phyloP scores from a whole-genome alignment of 2,329 filamentous ascomycete genomes.

The Colletotrichum eremochloae region DNA sequence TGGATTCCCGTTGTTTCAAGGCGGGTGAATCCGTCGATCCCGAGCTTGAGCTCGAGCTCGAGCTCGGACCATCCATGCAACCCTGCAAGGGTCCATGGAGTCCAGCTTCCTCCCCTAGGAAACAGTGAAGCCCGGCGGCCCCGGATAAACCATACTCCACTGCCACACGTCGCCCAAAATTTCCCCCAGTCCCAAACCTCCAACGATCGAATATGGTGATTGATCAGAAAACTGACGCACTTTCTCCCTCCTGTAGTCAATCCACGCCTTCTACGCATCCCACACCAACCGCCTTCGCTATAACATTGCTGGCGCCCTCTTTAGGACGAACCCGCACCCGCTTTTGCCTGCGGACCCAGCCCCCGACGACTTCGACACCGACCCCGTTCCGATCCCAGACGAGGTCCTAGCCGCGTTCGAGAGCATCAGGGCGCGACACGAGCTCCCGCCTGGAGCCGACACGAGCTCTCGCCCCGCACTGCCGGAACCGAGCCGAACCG shows the following conservation, averaged over 20 bases:
- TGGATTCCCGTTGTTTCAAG: background rate
- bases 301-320: conserved; percentile 3
- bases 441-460: background rate
- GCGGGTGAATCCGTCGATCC: background rate
- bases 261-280: conserved; percentile 4
- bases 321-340: background rate
- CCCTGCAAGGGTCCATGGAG: conserved; percentile 2
- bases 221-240: background rate
- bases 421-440: background rate
- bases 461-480: background rate
- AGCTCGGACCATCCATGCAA: background rate
- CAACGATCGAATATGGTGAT: background rate
- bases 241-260: background rate
- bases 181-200: conserved; percentile 9
- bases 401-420: conserved; percentile 2
- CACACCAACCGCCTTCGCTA: conserved; percentile 4
- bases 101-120: background rate
- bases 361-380: conserved; percentile 1
- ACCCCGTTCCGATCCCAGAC: conserved; percentile 15
- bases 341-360: background rate
- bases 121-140: background rate
- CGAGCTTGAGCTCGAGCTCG: background rate
- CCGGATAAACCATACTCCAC: conserved; percentile 24
- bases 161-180: conserved; percentile 14
- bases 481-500: background rate